Conservation (phyloP, 495 filamentous ascomycete genomes). For the Staphylotrichum tortipilum region DNA sequence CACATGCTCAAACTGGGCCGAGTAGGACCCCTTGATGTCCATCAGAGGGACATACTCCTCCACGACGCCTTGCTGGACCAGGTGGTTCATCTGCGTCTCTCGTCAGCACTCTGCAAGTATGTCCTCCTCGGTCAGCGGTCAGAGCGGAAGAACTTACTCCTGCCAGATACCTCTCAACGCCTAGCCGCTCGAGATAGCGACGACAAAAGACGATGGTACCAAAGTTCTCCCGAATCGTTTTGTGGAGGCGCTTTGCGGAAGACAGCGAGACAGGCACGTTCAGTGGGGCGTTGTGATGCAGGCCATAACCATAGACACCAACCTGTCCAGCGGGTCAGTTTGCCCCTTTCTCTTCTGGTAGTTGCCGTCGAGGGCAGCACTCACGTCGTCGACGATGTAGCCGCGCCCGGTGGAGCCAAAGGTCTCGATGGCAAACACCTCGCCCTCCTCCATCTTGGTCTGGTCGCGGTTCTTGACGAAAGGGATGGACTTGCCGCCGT, state of each 20-base stretch:
- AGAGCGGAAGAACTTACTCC: slow-evolving; percentile 47
- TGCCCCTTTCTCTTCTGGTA: too few species aligned
- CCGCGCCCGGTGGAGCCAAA: slow-evolving; percentile 72
- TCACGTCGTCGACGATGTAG: slow-evolving; percentile 1
- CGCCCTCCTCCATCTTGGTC: slow-evolving; percentile 91
- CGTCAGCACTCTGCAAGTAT: not conserved
- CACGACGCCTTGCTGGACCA: slow-evolving; percentile 77
- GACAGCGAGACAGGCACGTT: slow-evolving; percentile 38
- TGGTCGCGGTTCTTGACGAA: slow-evolving; percentile 72
- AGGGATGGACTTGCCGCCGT: slow-evolving; percentile 79
- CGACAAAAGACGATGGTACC: slow-evolving; percentile 79
- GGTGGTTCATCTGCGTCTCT: slow-evolving; percentile 62
- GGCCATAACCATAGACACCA: slow-evolving; percentile 58
- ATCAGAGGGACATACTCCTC: slow-evolving; percentile 84
- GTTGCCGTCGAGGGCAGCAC: not conserved
- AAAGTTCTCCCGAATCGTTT: slow-evolving; percentile 86
- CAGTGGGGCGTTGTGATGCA: slow-evolving; percentile 64
- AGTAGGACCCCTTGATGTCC: slow-evolving; percentile 91
- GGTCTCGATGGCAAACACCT: slow-evolving; percentile 88
- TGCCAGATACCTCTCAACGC: slow-evolving; percentile 78
- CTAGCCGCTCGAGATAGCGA: slow-evolving; percentile 76
- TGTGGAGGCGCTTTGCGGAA: slow-evolving; percentile 73
- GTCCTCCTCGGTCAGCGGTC: not conserved
- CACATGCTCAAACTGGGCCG: slow-evolving; percentile 92
- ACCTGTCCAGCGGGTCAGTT: not conserved